A percentile compares a stretch with the other conserved stretches of the same genome.
Evolutionary conservation across 2,329 filamentous ascomycete genomes (phyloP).

Genomic region (Botrytis fragariae): DNA sequence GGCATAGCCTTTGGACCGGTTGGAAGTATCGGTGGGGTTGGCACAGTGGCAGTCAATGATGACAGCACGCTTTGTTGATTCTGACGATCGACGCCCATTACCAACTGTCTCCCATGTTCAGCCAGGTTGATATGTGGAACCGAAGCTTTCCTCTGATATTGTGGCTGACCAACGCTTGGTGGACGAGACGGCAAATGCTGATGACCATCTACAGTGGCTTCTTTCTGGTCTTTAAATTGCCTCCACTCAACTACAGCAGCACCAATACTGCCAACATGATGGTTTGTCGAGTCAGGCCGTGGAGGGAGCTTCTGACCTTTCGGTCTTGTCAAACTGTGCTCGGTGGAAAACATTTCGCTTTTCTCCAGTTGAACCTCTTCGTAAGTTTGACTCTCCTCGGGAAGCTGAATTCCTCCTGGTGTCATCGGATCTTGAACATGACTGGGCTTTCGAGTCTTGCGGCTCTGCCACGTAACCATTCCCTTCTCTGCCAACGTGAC

Average conservation of each 20-base stretch:
- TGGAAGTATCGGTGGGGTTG: background rate
- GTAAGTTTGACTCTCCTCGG: background rate
- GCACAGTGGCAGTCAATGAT: background rate
- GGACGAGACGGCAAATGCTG: background rate
- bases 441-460: too few species aligned
- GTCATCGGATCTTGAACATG: background rate
- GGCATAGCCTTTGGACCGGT: background rate
- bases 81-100: background rate
- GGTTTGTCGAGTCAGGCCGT: background rate
- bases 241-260: background rate
- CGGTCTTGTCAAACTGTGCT: background rate
- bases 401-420: accelerated
- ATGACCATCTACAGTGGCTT: background rate
- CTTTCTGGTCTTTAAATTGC: background rate
- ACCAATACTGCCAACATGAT: background rate
- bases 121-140: background rate
- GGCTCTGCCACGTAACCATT: background rate
- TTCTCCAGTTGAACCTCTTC: background rate
- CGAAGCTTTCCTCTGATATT: background rate
- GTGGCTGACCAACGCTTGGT: background rate
- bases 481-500: conserved; percentile 1
- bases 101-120: background rate
- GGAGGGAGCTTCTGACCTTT: background rate
- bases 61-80: background rate
- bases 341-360: background rate